Evolutionary conservation across 176 grass and related monocot genomes (phyloP), one percentile per base, ranked within the genome.

Genomic region (Triticum monococcum): DNA sequence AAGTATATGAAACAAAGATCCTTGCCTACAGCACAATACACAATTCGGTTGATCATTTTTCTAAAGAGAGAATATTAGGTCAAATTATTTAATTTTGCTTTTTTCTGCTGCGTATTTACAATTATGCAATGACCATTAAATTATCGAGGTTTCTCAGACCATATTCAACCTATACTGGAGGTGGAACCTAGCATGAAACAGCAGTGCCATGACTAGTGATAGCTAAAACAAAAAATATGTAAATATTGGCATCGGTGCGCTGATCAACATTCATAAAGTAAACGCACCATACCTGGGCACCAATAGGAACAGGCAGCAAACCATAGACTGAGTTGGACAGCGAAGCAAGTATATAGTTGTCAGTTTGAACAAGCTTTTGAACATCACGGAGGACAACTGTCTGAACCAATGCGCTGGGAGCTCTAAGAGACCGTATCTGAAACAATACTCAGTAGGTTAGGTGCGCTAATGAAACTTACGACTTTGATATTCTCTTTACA

Each of bases 341-440:
- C 10, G 83, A 83, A 40, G 90, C 92, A 90, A 99, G 91, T 91
- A 99, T 85, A 77, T 84, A 97, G 70, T 89, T 94, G 75, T 94
- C 92, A 89, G 88, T 93, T 89, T 96, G 90, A 90, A 94, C 79
- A 86, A 99, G 92, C 32, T 94, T 88, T 83, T 88, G 91, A 56
- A 99, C 97, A 91, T 97, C 97, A 85, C 97, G 94, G 43, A 99
- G 87, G 28, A 89, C 85, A 84, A 96, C 82, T 4, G 88, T 97
- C 79, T 99, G 94, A 93, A 99, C 89, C 85, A 99, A 85, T 67
- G 90, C 88, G 89, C 92, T 94, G 68, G 97, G 97, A 50, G 88
- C 90, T 88, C 92, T 93, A 62, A 99, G 92, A 79, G 94, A 94
- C 20, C 92, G 89, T 90, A 99, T 96, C 97, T 99, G 89, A 79